Conservation (phyloP, 768 basidiomycete genomes). For the Pisolithus microcarpus region DNA sequence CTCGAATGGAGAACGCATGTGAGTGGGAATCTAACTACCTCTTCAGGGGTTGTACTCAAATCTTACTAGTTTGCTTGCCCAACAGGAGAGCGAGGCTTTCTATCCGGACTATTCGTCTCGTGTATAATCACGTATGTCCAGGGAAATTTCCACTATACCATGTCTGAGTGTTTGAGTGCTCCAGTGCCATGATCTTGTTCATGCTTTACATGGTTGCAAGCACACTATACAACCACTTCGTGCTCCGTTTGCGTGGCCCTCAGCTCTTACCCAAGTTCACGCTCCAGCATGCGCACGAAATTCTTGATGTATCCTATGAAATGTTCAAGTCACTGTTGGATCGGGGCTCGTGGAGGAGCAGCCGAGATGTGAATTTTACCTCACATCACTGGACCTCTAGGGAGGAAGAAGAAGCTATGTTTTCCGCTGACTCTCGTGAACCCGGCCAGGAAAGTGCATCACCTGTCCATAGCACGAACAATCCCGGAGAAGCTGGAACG, state of each 20-base stretch:
- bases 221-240: slow-evolving; percentile 71
- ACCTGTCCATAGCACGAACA: neutral
- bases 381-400: slow-evolving; percentile 28
- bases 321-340: slow-evolving; percentile 11
- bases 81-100: slow-evolving; percentile 46
- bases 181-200: slow-evolving; percentile 49
- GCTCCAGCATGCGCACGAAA: slow-evolving; percentile 17
- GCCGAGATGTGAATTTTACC: slow-evolving; percentile 12
- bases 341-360: slow-evolving; percentile 12
- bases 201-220: slow-evolving; percentile 62
- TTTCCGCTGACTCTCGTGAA: slow-evolving; percentile 20
- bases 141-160: neutral
- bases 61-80: slow-evolving; percentile 60
- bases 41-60: neutral
- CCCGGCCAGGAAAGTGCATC: neutral
- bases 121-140: slow-evolving; percentile 52
- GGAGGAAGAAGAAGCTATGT: slow-evolving; percentile 25
- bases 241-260: slow-evolving; percentile 61
- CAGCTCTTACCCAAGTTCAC: slow-evolving; percentile 68
- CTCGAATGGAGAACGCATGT: slow-evolving; percentile 84
- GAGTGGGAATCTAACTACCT: slow-evolving; percentile 15
- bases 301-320: slow-evolving; percentile 16
- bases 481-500: neutral
- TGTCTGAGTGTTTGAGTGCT: neutral
- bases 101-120: slow-evolving; percentile 47